Conservation (phyloP, 2,329 filamentous ascomycete species). For the Leptosphaerulina australis region DNA sequence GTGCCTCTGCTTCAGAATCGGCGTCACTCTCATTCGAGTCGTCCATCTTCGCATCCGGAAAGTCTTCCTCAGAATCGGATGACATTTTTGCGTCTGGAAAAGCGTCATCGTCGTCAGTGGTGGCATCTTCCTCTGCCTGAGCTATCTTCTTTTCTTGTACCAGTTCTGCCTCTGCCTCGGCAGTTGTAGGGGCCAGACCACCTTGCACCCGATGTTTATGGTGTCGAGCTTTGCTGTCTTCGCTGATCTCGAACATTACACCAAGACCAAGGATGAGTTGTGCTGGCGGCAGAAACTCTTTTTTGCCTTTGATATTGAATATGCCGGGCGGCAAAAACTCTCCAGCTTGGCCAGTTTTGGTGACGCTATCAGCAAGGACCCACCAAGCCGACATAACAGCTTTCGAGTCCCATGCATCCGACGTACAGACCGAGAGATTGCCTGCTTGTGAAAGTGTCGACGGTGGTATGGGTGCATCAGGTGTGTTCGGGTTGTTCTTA, state of each 20-base stretch:
- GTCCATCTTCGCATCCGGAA: slow-evolving; percentile 51
- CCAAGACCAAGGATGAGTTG: slow-evolving; percentile 87
- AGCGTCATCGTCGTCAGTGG: slow-evolving; percentile 52
- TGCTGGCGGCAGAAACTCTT: slow-evolving; percentile 88
- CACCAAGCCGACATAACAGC: slow-evolving; percentile 96
- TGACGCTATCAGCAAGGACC: slow-evolving; percentile 88
- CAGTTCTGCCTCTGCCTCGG: slow-evolving; percentile 28
- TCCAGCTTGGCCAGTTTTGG: slow-evolving; percentile 79
- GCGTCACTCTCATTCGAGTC: slow-evolving; percentile 47
- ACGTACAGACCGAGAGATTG: slow-evolving; percentile 80
- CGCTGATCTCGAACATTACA: slow-evolving; percentile 85
- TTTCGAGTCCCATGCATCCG: slow-evolving; percentile 93
- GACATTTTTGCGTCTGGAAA: slow-evolving; percentile 53
- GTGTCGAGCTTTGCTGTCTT: slow-evolving; percentile 82
- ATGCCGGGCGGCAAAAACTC: slow-evolving; percentile 79
- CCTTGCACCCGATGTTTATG: slow-evolving; percentile 71
- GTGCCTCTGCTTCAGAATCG: slow-evolving; percentile 40
- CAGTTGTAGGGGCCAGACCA: slow-evolving; percentile 26
- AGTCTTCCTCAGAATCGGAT: slow-evolving; percentile 52
- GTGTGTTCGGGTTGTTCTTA: slow-evolving; percentile 79
- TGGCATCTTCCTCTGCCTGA: slow-evolving; percentile 32
- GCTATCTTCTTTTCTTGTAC: slow-evolving; percentile 21
- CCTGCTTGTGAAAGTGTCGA: slow-evolving; percentile 91
- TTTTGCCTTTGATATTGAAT: slow-evolving; percentile 83
- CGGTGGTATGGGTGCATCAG: slow-evolving; percentile 87